Conservation (phyloP, 2,329 filamentous ascomycete genomes). For the Colletotrichum sp. region DNA sequence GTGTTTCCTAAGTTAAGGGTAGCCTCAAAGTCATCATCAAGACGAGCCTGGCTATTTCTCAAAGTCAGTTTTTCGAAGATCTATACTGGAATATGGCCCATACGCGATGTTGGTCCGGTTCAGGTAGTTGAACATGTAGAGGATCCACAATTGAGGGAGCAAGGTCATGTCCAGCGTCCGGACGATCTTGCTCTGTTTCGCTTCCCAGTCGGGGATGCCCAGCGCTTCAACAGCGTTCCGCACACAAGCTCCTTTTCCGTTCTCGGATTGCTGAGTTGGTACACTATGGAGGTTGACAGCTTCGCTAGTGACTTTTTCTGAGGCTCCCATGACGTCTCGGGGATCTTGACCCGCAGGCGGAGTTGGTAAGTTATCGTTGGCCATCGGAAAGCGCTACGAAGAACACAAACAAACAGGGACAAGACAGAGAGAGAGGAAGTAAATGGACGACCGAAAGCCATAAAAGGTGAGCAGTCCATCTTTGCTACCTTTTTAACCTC, state of each 20-base stretch:
- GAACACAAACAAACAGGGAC: neutral
- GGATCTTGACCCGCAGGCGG: neutral
- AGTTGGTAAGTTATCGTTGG: neutral
- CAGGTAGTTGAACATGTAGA: conserved; percentile 27
- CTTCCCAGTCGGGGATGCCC: conserved; percentile 3
- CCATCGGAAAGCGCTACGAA: neutral
- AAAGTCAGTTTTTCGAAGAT: neutral
- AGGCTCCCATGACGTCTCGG: neutral
- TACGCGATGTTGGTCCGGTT: conserved; percentile 24
- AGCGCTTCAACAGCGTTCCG: neutral
- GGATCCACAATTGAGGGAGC: conserved; percentile 24
- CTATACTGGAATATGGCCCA: neutral
- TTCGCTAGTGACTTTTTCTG: neutral
- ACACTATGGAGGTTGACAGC: neutral
- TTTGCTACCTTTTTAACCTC: neutral
- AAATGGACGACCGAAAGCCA: neutral
- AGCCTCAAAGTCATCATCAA: conserved; percentile 22
- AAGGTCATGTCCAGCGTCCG: conserved; percentile 23
- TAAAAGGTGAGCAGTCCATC: neutral
- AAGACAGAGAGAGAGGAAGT: neutral
- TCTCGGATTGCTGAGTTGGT: neutral
- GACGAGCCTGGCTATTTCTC: conserved; percentile 23
- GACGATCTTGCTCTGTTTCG: conserved; percentile 20
- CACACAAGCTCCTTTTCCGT: neutral
- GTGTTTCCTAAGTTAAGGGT: conserved; percentile 25